Conservation (phyloP, 768 basidiomycete genomes). For the Calocybe indica region DNA sequence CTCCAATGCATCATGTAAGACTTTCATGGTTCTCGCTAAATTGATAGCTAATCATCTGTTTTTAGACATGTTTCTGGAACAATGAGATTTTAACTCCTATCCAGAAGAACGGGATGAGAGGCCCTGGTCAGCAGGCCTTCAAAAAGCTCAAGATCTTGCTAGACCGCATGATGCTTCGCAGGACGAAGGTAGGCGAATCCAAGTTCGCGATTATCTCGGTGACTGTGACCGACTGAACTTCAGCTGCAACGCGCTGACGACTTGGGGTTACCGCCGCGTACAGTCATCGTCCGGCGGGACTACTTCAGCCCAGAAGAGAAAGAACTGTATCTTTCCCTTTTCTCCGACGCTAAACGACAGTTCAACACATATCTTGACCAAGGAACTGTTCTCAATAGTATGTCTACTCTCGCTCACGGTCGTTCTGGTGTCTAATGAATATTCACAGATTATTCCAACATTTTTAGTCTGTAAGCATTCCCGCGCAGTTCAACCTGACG, state of each 20-base stretch:
- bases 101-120: conserved; percentile 81
- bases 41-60: conserved; percentile 4
- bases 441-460: conserved; percentile 76
- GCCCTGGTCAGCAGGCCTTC: conserved; percentile 78
- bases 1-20: conserved; percentile 75
- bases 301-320: conserved; percentile 97
- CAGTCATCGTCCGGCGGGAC: conserved; percentile 81
- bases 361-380: conserved; percentile 88
- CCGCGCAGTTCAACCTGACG: no score
- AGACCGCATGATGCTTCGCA: conserved; percentile 92
- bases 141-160: conserved; percentile 87
- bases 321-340: conserved; percentile 87
- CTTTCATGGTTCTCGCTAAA: conserved; percentile 7
- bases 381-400: conserved; percentile 91
- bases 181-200: conserved; percentile 60
- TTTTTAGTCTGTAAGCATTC: conserved; percentile 64
- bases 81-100: conserved; percentile 95
- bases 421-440: conserved; percentile 1
- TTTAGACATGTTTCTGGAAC: conserved; percentile 92
- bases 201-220: not conserved
- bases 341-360: conserved; percentile 87
- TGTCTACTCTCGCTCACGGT: conserved; percentile 21
- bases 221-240: not conserved
- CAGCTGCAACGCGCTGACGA: conserved; percentile 95
- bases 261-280: conserved; percentile 89